Evolutionary conservation across 768 basidiomycete genomes (phyloP).

Genomic region (Lactarius hengduanensis): DNA sequence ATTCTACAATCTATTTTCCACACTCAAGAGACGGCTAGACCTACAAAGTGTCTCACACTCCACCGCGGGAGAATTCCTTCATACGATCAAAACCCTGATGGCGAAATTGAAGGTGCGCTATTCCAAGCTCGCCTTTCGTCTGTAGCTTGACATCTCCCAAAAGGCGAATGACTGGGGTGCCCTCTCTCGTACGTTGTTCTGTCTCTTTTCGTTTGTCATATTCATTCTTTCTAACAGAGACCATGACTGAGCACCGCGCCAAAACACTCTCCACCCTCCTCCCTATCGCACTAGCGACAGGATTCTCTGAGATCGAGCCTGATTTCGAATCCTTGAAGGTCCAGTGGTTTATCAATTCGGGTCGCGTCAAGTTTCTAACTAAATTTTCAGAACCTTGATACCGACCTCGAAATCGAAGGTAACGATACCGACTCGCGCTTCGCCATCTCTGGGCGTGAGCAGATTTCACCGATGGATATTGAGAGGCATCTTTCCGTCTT

Average conservation of each 20-base stretch:
- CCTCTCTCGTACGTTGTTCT: constrained; percentile 49
- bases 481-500: constrained; percentile 33
- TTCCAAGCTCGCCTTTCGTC: background rate
- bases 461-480: constrained; percentile 29
- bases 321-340: constrained; percentile 53
- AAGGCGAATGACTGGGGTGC: constrained; percentile 67
- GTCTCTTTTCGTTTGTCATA: background rate
- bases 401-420: constrained; percentile 41
- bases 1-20: constrained; percentile 56
- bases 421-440: constrained; percentile 42
- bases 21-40: constrained; percentile 48
- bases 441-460: constrained; percentile 32
- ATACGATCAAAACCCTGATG: constrained; percentile 61
- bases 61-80: constrained; percentile 53
- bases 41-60: constrained; percentile 48
- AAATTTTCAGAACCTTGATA: constrained; percentile 49
- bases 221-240: constrained; percentile 38
- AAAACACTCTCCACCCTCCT: constrained; percentile 40
- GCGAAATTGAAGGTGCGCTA: constrained; percentile 58
- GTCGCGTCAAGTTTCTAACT: background rate
- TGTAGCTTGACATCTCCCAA: background rate
- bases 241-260: constrained; percentile 48
- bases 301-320: constrained; percentile 46
- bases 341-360: background rate
- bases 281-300: constrained; percentile 48